Base-by-base conservation (phyloP, 2,329 filamentous ascomycete species). In the Alternaria panax region DNA sequence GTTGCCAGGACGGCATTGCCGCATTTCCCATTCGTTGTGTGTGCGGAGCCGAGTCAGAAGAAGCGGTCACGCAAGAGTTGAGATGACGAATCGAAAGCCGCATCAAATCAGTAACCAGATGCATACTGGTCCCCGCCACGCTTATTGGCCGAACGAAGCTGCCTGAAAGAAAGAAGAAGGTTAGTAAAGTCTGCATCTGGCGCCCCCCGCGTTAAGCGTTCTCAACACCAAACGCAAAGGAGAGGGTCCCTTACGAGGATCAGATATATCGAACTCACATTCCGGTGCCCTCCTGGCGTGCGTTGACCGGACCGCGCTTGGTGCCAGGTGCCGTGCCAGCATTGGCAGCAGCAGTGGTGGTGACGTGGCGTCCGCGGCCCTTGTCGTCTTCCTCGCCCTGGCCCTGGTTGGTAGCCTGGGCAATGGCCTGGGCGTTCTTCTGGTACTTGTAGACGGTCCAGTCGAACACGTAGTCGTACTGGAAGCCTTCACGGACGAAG, bases 361-460 rank as follows among this genome's bases (percentile, higher is more conserved):
- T 86, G 71, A 78, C 76, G 62, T 79, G 77, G 61, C 80, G 80
- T 63, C 75, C 75, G 77, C 88, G 88, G 70, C 87, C 87, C 82
- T 93, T 92, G 75, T 95, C 92, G 18, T 93, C 90, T 67, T 93
- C 90, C 63, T 87, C 85, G 69, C 86, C 87, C 79, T 86, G 84
- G 59, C 82, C 82, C 75, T 87, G 84, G 72, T 86, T 85, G 69
- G 88, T 89, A 70, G 91, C 91, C 80, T 94, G 90, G 70, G 92
- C 92, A 79, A 96, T 96, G 75, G 93, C 93, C 83, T 96, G 92
- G 55, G 93, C 93, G 74, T 97, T 98, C 90, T 97, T 97, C 87
- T 97, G 93, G 86, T 98, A 97, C 86, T 98, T 98, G 88, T 97
- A 98, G 75, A 98, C 95, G 61, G 95, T 99, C 95, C 95, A 99